Percentiles rank a stretch among this genome's conserved stretches.
Evolutionary conservation across 108 stramenopile genomes (phyloP).

Genomic region (Pseudonitzschia multiseries): DNA sequence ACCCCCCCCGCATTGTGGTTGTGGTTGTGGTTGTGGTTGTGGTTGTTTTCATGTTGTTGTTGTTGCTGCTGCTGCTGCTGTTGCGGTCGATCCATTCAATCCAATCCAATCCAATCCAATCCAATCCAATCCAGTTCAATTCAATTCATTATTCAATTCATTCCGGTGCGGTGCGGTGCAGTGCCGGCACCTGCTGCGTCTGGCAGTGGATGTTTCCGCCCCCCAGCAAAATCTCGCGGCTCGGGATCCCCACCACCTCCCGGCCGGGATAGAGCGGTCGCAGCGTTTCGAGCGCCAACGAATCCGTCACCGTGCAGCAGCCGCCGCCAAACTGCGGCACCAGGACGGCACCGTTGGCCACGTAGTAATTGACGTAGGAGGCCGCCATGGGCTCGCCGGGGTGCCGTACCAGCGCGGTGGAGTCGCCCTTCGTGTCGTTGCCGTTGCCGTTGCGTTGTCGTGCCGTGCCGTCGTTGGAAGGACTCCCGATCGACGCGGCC

Average conservation of each 20-base stretch:
- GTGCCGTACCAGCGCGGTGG: slow-evolving; percentile 13
- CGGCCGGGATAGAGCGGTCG: slow-evolving; percentile 51
- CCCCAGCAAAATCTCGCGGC: slow-evolving; percentile 68
- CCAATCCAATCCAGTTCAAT: too few relatives aligned
- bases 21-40: too few relatives aligned
- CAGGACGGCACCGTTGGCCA: slow-evolving; percentile 67
- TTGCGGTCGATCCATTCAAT: too few relatives aligned
- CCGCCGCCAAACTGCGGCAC: slow-evolving; percentile 54
- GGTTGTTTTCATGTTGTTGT: too few relatives aligned
- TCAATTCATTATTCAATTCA: too few relatives aligned
- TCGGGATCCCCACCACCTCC: slow-evolving; percentile 58
- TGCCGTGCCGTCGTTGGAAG: neutral
- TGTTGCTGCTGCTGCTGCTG: too few relatives aligned
- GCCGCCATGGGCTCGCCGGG: slow-evolving; percentile 56
- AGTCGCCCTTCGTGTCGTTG: slow-evolving; percentile 1
- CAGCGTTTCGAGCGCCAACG: slow-evolving; percentile 45
- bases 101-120: too few relatives aligned
- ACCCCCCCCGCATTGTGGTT: too few relatives aligned
- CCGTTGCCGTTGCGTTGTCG: too few relatives aligned
- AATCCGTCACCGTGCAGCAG: slow-evolving; percentile 31
- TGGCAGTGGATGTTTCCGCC: slow-evolving; percentile 90
- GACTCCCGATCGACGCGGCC: slow-evolving; percentile 24
- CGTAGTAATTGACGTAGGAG: slow-evolving; percentile 82
- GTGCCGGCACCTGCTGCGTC: slow-evolving; percentile 65
- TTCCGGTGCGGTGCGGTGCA: too few relatives aligned